phyloP scores from a whole-genome alignment of 495 filamentous ascomycete genomes.

The Neurospora tetrasperma region DNA sequence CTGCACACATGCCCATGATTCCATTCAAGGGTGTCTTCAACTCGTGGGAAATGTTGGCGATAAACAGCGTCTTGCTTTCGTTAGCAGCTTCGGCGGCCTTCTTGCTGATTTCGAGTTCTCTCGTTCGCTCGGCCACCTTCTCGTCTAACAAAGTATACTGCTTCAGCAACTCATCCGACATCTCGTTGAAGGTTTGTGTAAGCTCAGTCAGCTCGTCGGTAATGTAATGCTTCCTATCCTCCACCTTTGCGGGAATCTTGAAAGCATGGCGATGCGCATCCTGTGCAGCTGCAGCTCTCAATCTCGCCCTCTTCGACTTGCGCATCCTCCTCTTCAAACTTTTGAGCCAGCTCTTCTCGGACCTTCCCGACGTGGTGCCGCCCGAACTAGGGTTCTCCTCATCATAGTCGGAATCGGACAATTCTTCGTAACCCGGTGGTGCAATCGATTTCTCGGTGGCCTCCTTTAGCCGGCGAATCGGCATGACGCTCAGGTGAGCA shows the following conservation, averaged over 20 bases:
- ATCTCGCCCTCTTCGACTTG: conserved; percentile 12
- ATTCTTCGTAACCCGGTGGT: conserved; percentile 48
- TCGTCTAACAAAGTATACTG: conserved; percentile 79
- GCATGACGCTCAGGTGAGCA: conserved; percentile 68
- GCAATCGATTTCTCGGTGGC: conserved; percentile 70
- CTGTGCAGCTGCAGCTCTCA: conserved; percentile 29
- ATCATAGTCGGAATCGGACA: conserved; percentile 28
- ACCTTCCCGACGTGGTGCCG: conserved; percentile 26
- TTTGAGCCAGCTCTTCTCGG: conserved; percentile 27
- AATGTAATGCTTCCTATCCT: conserved; percentile 60
- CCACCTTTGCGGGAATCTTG: conserved; percentile 75
- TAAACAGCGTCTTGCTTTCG: conserved; percentile 89
- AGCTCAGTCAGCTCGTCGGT: conserved; percentile 85
- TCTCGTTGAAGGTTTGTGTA: conserved; percentile 81
- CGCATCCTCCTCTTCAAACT: conserved; percentile 27
- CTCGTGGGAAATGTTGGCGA: conserved; percentile 93
- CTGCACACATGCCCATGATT: conserved; percentile 85
- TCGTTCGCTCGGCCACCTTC: conserved; percentile 71
- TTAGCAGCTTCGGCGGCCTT: conserved; percentile 86
- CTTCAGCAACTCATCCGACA: conserved; percentile 80
- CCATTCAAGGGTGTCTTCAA: conserved; percentile 88
- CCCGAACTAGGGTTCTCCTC: conserved; percentile 34
- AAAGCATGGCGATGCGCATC: conserved; percentile 47
- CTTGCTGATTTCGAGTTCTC: conserved; percentile 78
- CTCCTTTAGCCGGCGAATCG: conserved; percentile 64